Evolutionary conservation across 2,329 filamentous ascomycete genomes (phyloP).

Genomic region (Pseudogymnoascus sp.): DNA sequence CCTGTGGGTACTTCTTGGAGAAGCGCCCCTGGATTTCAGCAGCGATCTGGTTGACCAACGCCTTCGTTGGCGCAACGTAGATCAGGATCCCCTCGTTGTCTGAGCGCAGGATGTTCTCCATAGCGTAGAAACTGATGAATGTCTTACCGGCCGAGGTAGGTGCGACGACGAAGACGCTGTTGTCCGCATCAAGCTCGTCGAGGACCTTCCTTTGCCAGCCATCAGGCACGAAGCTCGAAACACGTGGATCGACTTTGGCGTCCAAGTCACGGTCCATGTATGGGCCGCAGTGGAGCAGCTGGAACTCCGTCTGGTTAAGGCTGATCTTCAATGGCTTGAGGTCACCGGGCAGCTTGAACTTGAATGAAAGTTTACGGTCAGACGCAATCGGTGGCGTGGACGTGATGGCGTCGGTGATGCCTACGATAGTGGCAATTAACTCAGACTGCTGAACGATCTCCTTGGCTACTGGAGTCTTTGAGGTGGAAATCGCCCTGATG

Average conservation of each 20-base stretch:
- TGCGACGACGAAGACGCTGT: constrained; percentile 66
- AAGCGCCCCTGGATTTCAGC: constrained; percentile 70
- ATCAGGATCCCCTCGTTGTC: constrained; percentile 64
- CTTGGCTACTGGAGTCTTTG: constrained; percentile 32
- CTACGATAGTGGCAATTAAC: constrained; percentile 26
- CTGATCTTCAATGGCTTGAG: constrained; percentile 25
- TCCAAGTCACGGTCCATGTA: constrained; percentile 70
- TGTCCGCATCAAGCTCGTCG: constrained; percentile 60
- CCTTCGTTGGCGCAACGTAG: constrained; percentile 75
- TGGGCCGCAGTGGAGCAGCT: constrained; percentile 59
- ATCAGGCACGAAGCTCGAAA: constrained; percentile 61
- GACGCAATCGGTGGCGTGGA: constrained; percentile 15
- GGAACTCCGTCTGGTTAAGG: constrained; percentile 47
- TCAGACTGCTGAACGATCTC: constrained; percentile 31
- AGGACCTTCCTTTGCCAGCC: constrained; percentile 68
- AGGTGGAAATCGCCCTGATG: constrained; percentile 30
- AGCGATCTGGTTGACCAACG: constrained; percentile 74
- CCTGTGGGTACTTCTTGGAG: constrained; percentile 49
- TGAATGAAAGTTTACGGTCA: constrained; percentile 37
- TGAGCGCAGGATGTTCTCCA: constrained; percentile 63
- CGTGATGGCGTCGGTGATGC: constrained; percentile 26
- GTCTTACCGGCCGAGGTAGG: constrained; percentile 76
- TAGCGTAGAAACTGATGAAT: constrained; percentile 77
- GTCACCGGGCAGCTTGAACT: constrained; percentile 31
- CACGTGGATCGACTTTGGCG: constrained; percentile 56